phyloP scores from a whole-genome alignment of 768 basidiomycete genomes.

The Pseudohyphozyma bogoriensis region DNA sequence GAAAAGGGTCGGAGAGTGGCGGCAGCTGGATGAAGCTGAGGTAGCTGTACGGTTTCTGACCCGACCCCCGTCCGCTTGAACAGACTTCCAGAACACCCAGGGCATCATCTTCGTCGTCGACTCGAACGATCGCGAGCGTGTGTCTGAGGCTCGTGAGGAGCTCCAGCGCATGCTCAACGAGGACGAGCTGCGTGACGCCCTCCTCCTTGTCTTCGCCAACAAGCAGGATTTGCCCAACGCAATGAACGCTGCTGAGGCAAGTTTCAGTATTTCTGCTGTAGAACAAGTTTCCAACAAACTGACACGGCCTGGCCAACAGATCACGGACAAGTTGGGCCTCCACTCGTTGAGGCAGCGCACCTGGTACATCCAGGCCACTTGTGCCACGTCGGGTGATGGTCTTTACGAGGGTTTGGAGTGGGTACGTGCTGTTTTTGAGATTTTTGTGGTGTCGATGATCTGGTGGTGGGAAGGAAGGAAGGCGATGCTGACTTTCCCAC shows the following conservation, averaged over 20 bases:
- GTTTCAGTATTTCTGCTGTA: no score
- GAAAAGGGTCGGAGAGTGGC: no score
- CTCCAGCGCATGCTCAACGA: constrained; percentile 91
- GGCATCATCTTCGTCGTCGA: constrained; percentile 97
- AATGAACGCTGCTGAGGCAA: constrained; percentile 99
- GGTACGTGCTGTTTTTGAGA: constrained; percentile 40
- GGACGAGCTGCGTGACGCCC: constrained; percentile 94
- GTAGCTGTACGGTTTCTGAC: no score
- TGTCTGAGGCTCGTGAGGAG: constrained; percentile 94
- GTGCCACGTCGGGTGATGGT: constrained; percentile 61
- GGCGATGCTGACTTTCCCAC: no score
- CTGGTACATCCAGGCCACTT: constrained; percentile 99
- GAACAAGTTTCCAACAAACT: no score
- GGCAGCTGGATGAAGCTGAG: no score
- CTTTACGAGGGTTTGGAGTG: constrained; percentile 94
- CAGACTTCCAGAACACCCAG: constrained; percentile 98
- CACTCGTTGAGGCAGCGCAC: constrained; percentile 93
- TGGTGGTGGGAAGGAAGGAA: not conserved
- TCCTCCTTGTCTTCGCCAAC: constrained; percentile 96
- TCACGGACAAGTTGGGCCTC: constrained; percentile 90
- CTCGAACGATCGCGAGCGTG: constrained; percentile 85
- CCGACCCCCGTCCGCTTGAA: no score
- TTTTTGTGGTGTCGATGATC: not conserved
- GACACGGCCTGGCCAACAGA: no score
- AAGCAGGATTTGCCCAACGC: constrained; percentile 97